Evolutionary conservation across 345 rosid species (phyloP).

Genomic region (Lepidium didymum): DNA sequence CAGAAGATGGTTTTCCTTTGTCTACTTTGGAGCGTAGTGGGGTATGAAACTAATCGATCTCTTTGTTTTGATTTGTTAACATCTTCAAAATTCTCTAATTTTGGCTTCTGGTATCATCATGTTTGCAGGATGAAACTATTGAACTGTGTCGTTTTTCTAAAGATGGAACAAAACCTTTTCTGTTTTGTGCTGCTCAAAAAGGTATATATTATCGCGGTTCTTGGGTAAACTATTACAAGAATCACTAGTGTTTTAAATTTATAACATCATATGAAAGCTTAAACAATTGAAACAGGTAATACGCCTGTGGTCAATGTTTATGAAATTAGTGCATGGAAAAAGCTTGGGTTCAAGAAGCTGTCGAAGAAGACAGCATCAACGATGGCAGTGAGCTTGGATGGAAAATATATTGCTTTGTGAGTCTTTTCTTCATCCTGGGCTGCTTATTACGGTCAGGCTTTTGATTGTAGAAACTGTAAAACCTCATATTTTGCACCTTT

Average conservation of each 20-base stretch:
- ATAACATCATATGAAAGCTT: not conserved
- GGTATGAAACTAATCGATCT: conserved; percentile 31
- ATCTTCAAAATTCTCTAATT: not conserved
- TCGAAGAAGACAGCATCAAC: conserved; percentile 68
- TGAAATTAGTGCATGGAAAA: conserved; percentile 88
- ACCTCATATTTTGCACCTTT: not conserved
- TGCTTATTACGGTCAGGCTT: not conserved
- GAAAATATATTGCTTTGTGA: conserved; percentile 90
- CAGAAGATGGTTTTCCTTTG: conserved; percentile 72
- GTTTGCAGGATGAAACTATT: conserved; percentile 67
- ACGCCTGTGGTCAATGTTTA: conserved; percentile 66
- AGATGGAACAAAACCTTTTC: conserved; percentile 92
- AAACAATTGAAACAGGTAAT: conserved; percentile 46
- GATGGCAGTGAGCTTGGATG: conserved; percentile 88
- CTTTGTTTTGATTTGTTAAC: not conserved
- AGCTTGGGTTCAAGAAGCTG: conserved; percentile 84
- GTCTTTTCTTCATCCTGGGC: conserved; percentile 19
- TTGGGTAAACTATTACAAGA: not conserved
- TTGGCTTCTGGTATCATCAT: not conserved
- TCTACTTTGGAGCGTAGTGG: conserved; percentile 63
- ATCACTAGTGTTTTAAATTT: not conserved
- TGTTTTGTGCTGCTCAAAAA: conserved; percentile 73
- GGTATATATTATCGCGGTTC: conserved; percentile 31
- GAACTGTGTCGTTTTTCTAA: conserved; percentile 81
- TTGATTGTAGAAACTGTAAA: not conserved